These are phyloP conservation scores for Hirsutella rhossiliensis DNA, from an alignment of 2,329 filamentous ascomycete species.

Conservation along the genomic window DNA sequence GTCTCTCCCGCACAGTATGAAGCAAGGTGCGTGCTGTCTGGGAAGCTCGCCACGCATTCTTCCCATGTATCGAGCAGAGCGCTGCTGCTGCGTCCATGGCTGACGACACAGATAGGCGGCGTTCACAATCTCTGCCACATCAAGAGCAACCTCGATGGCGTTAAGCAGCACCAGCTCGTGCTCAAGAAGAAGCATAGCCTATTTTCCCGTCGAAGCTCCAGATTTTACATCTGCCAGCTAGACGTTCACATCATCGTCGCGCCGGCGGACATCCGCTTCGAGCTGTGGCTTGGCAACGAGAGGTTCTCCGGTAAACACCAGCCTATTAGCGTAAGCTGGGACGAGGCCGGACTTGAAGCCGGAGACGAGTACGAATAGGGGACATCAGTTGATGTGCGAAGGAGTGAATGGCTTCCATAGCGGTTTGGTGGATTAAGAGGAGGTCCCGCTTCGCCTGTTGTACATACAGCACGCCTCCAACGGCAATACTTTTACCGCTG, in stretches of 20 bases:
- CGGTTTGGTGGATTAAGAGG: too few species aligned
- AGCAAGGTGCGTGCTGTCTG: conserved; percentile 20
- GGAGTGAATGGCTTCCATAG: too few species aligned
- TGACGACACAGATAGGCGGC: conserved; percentile 16
- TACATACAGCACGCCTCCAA: too few species aligned
- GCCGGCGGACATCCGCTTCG: conserved; percentile 38
- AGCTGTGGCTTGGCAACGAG: conserved; percentile 23
- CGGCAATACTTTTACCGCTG: too few species aligned
- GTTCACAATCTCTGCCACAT: conserved; percentile 25
- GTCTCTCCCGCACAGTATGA: conserved; percentile 23
- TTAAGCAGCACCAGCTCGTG: conserved; percentile 24
- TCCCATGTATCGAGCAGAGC: too few species aligned
- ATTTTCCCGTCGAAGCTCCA: conserved; percentile 20
- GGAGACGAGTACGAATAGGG: too few species aligned
- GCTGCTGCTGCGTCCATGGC: neutral
- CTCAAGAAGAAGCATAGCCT: conserved; percentile 22
- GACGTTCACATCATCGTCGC: conserved; percentile 43
- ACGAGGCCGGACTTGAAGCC: conserved; percentile 3
- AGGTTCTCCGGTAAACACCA: conserved; percentile 13
- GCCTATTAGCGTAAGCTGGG: conserved; percentile 8
- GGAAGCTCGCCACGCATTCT: too few species aligned
- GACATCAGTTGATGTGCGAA: too few species aligned
- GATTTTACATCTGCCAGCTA: conserved; percentile 27
- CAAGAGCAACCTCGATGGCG: conserved; percentile 25
- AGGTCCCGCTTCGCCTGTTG: too few species aligned